A percentile compares a stretch with the other conserved stretches of the same genome.
Evolutionary conservation across 257 asterid genomes (phyloP).

Genomic region (Solanum corneliomulleri): DNA sequence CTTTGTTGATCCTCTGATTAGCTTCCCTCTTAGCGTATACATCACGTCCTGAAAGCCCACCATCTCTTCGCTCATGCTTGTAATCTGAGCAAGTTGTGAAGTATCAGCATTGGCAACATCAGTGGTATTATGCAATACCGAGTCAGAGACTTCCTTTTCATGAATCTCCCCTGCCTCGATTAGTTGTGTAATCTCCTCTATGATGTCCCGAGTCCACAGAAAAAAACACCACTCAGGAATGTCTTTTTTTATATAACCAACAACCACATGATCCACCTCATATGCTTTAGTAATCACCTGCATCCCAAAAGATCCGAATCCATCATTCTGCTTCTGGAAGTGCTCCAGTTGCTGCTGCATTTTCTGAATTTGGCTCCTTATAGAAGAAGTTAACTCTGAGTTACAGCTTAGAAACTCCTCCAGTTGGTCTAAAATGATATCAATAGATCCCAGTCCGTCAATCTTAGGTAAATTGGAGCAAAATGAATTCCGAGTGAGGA

Average conservation of each 20-base stretch:
- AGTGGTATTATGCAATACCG: not conserved
- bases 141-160: not conserved
- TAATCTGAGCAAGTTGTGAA: not conserved
- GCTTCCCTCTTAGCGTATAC: not conserved
- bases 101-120: not conserved
- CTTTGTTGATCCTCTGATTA: not conserved
- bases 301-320: not conserved
- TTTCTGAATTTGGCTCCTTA: not conserved
- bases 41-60: not conserved
- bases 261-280: conserved; percentile 8
- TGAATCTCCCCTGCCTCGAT: not conserved
- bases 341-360: not conserved
- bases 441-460: not conserved
- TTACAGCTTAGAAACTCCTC: not conserved
- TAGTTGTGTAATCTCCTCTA: not conserved
- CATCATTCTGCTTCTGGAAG: not conserved
- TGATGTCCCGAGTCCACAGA: not conserved
- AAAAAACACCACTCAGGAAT: not conserved
- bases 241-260: not conserved
- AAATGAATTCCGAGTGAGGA: not conserved
- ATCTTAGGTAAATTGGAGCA: not conserved
- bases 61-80: not conserved
- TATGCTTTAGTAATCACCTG: not conserved
- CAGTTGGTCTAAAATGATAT: not conserved
- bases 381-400: not conserved